Base-by-base conservation (phyloP, 768 basidiomycete species). In the Trametes gibbosa region DNA sequence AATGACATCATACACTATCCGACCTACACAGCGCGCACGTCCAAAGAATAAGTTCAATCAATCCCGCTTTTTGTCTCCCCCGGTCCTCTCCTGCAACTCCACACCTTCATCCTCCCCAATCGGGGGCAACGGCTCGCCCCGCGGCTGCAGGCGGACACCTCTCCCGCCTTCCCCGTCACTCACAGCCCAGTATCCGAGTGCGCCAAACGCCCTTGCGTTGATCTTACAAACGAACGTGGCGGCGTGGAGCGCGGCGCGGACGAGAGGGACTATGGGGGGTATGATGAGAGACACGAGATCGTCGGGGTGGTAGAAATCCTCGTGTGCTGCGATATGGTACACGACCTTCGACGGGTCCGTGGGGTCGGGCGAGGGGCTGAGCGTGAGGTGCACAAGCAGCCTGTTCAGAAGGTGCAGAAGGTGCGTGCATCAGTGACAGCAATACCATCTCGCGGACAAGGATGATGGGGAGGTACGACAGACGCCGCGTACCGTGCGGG, bases 281-380 rank as follows among this genome's bases (percentile, higher is more conserved):
- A 81, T 23, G 39, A 81, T 55, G 8, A 81, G 70, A 8, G 74
- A 68, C n/a, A 74, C 68, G 39, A 82, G 71, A 39, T 83, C 79
- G 76, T 82, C 80, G 2, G 84, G 77, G 63, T 82, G 81, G 61
- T 80, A 81, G 55, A 83, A 79, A 65, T 86, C 84, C 63, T 87
- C 84, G 63, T 88, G 84, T 51, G 73, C 68, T 0, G 72, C 63
- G 47, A 89, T 86, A 48, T 78, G 77, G 64, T 77, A 76, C 69
- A 75, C 19, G 71, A 42, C 70, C 68, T 66, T 83, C 75, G 59
- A 59, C 39, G 62, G 62, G 47, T 62, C 56, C 16, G 52, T 45
- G 13, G 61, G 61, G 2, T 50, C 52, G 3, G 46, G 51, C 24
- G 39, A 35, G 0, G 59, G 57, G 45, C 70, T 75, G n/a, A 89